A percentile compares a stretch with the other conserved stretches of the same genome.
These are phyloP conservation scores for Neofusicoccum cordaticola DNA, from an alignment of 2,329 filamentous ascomycete species.

Conservation along the genomic window DNA sequence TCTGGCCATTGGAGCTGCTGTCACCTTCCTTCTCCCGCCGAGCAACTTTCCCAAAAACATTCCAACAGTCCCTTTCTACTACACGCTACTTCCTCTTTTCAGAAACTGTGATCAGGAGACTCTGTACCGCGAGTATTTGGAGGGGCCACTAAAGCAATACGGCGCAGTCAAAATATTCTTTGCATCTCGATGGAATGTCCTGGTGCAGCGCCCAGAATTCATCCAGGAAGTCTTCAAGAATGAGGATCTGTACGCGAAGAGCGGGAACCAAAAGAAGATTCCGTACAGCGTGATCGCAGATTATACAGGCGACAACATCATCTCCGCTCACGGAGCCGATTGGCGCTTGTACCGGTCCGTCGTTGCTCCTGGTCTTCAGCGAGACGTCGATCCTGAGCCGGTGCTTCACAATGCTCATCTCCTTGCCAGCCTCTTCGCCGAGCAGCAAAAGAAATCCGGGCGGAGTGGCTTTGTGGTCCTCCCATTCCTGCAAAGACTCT, in stretches of 20 bases:
- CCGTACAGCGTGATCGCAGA: conserved; percentile 30
- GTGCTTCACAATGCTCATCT: conserved; percentile 26
- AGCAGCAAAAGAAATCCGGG: conserved; percentile 24
- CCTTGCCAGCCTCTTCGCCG: conserved; percentile 30
- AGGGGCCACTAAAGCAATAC: conserved; percentile 37
- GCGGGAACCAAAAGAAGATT: conserved; percentile 33
- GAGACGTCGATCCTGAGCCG: conserved; percentile 22
- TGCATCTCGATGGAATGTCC: conserved; percentile 49
- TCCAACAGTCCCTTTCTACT: conserved; percentile 46
- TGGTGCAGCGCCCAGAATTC: conserved; percentile 46
- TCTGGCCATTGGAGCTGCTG: neutral
- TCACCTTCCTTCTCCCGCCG: conserved; percentile 11
- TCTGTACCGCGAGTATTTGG: conserved; percentile 40
- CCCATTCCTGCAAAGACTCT: conserved; percentile 36
- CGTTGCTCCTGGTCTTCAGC: conserved; percentile 31
- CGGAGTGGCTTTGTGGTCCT: conserved; percentile 28
- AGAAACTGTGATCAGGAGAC: conserved; percentile 44
- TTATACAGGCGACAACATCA: conserved; percentile 36
- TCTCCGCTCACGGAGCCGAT: conserved; percentile 29
- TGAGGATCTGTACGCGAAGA: conserved; percentile 32
- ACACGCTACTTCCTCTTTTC: conserved; percentile 43
- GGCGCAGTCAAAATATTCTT: conserved; percentile 52
- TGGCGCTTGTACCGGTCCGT: conserved; percentile 32
- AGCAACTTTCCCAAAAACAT: conserved; percentile 32
- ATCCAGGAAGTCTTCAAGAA: conserved; percentile 39